Conservation (phyloP, 192 early-diverging fungal genomes). For the Backusella tarrabulga region DNA sequence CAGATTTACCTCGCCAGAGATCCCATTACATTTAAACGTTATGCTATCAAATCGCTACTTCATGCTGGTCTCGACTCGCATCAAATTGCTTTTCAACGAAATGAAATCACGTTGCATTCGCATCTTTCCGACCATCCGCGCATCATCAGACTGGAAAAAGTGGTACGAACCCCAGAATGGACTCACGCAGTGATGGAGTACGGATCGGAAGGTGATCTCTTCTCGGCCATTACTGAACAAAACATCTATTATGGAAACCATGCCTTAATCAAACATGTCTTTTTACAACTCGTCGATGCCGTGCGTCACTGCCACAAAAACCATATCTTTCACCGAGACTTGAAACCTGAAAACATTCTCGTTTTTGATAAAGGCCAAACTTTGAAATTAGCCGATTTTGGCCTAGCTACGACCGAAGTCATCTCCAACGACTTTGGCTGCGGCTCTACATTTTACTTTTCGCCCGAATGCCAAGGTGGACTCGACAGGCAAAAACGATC, state of each 20-base stretch:
- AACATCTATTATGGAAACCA: constrained; percentile 75
- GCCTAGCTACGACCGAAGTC: constrained; percentile 80
- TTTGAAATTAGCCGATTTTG: constrained; percentile 91
- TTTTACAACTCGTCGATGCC: constrained; percentile 85
- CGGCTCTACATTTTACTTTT: constrained; percentile 68
- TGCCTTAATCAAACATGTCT: constrained; percentile 72
- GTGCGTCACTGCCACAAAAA: constrained; percentile 70
- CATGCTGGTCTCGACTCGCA: constrained; percentile 57
- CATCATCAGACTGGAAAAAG: constrained; percentile 62
- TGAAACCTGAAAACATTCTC: constrained; percentile 84
- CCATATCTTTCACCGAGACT: constrained; percentile 88
- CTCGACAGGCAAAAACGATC: constrained; percentile 35
- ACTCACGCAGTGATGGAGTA: constrained; percentile 73
- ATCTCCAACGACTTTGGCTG: constrained; percentile 86
- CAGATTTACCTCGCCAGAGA: constrained; percentile 69
- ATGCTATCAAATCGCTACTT: constrained; percentile 74
- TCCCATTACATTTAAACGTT: constrained; percentile 48
- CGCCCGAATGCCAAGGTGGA: constrained; percentile 69
- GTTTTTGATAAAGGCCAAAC: constrained; percentile 56
- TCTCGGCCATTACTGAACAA: constrained; percentile 87
- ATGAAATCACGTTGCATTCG: constrained; percentile 66
- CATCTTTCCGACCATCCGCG: constrained; percentile 65
- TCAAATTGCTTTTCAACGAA: constrained; percentile 64
- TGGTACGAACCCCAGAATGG: constrained; percentile 66
- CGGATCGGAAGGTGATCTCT: constrained; percentile 91